phyloP scores from a whole-genome alignment of 352 stramenopile species.

The Elongisporangium anandrum region DNA sequence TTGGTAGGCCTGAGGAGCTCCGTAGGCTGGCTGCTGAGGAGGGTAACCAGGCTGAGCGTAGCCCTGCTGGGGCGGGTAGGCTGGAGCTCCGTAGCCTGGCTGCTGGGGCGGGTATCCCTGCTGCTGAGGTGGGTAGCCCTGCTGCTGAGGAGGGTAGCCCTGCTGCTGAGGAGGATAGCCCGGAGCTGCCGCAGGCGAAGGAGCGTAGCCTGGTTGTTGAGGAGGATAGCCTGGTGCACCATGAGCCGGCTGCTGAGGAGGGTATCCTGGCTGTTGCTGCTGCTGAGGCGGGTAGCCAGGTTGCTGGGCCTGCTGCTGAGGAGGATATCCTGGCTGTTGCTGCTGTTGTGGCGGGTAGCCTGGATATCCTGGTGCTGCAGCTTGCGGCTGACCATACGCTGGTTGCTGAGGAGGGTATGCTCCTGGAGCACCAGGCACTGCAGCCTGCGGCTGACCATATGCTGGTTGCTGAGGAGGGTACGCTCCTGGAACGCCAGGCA shows the following conservation, averaged over 20 bases:
- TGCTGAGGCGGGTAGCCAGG: slow-evolving; percentile 12
- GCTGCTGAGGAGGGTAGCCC: slow-evolving; percentile 17
- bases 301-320: slow-evolving; percentile 16
- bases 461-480: slow-evolving; percentile 21
- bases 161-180: slow-evolving; percentile 9
- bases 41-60: slow-evolving; percentile 15
- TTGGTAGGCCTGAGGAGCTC: slow-evolving; percentile 20
- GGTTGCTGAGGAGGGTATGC: slow-evolving; percentile 19
- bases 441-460: slow-evolving; percentile 22
- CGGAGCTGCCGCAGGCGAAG: not conserved
- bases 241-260: slow-evolving; percentile 10
- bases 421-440: slow-evolving; percentile 1
- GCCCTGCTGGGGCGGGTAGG: slow-evolving; percentile 13
- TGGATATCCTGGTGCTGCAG: slow-evolving; percentile 12
- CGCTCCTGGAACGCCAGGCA: slow-evolving; percentile 16
- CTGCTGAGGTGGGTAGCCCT: slow-evolving; percentile 9
- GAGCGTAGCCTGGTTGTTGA: slow-evolving; percentile 14
- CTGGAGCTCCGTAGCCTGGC: not conserved
- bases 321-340: slow-evolving; percentile 16
- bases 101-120: slow-evolving; percentile 14
- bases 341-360: slow-evolving; percentile 18
- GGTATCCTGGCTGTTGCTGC: slow-evolving; percentile 11
- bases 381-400: slow-evolving; percentile 6
- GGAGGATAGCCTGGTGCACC: slow-evolving; percentile 12
- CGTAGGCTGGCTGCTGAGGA: slow-evolving; percentile 24